phyloP scores from a whole-genome alignment of 2,329 filamentous ascomycete species.

The Endoconidiophora laricicola region DNA sequence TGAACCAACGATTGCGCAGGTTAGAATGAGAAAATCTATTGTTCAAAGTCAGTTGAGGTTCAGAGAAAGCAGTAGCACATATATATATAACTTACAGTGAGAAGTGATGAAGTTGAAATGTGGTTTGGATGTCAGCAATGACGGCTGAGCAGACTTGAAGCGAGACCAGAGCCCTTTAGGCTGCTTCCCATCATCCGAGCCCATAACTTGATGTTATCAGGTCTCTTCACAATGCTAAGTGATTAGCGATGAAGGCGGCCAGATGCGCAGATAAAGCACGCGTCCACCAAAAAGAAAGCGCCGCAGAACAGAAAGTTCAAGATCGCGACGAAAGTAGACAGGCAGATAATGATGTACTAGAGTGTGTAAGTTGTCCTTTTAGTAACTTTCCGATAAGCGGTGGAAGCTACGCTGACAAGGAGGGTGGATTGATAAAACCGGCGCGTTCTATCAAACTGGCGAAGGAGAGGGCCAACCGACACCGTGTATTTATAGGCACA shows the following conservation, averaged over 20 bases:
- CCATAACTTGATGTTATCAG: too few relatives aligned
- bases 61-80: background rate
- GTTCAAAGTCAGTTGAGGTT: slow-evolving; percentile 1
- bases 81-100: slow-evolving; percentile 43
- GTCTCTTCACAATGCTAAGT: too few relatives aligned
- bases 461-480: background rate
- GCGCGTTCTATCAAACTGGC: background rate
- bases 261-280: too few relatives aligned
- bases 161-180: slow-evolving; percentile 22
- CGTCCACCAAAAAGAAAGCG: too few relatives aligned
- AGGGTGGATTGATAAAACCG: background rate
- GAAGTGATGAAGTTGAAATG: slow-evolving; percentile 68
- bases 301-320: too few relatives aligned
- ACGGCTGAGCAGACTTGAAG: slow-evolving; percentile 34
- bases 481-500: background rate
- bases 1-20: slow-evolving; percentile 55
- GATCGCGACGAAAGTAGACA: too few relatives aligned
- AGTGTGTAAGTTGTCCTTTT: too few relatives aligned
- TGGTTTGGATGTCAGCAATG: slow-evolving; percentile 42
- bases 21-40: slow-evolving; percentile 64
- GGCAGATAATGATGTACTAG: too few relatives aligned
- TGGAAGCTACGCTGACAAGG: background rate
- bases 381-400: too few relatives aligned
- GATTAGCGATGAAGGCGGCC: too few relatives aligned
- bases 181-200: slow-evolving; percentile 5